Evolutionary conservation across 2,329 filamentous ascomycete genomes (phyloP).

Genomic region (Fusarium nygamai): DNA sequence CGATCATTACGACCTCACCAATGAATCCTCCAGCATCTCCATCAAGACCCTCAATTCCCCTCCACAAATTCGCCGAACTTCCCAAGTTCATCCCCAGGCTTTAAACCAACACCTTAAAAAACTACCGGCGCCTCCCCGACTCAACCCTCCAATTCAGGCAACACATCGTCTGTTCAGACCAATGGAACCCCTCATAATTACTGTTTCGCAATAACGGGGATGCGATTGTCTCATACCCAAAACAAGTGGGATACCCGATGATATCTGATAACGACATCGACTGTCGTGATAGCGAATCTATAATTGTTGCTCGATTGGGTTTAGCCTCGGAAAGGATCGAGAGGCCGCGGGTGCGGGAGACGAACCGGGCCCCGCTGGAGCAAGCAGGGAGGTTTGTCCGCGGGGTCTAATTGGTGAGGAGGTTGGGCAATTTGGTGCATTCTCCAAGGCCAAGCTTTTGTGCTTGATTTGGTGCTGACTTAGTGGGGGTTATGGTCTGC

Average conservation of each 20-base stretch:
- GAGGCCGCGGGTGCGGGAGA: not conserved
- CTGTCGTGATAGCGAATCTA: constrained; percentile 24
- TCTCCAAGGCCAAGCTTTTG: not conserved
- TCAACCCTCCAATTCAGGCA: not conserved
- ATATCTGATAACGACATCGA: constrained; percentile 28
- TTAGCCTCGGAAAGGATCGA: not conserved
- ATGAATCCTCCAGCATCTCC: rapidly evolving
- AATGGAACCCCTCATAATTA: not conserved
- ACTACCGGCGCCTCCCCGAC: not conserved
- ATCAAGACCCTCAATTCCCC: not conserved
- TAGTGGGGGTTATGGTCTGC: no score
- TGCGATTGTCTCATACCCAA: constrained; percentile 17
- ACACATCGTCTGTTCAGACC: not conserved
- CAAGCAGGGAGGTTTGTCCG: not conserved
- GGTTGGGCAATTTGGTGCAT: rapidly evolving
- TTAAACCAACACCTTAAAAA: not conserved
- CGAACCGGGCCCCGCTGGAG: not conserved
- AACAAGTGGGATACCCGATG: not conserved
- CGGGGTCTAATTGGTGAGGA: rapidly evolving
- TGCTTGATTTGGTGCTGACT: not conserved
- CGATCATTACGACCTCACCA: not conserved
- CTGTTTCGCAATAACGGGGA: constrained; percentile 25
- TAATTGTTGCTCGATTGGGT: not conserved
- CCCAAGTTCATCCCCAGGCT: no score
- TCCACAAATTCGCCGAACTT: not conserved